phyloP scores from a whole-genome alignment of 2,329 filamentous ascomycete genomes.

The Phialophora macrospora region DNA sequence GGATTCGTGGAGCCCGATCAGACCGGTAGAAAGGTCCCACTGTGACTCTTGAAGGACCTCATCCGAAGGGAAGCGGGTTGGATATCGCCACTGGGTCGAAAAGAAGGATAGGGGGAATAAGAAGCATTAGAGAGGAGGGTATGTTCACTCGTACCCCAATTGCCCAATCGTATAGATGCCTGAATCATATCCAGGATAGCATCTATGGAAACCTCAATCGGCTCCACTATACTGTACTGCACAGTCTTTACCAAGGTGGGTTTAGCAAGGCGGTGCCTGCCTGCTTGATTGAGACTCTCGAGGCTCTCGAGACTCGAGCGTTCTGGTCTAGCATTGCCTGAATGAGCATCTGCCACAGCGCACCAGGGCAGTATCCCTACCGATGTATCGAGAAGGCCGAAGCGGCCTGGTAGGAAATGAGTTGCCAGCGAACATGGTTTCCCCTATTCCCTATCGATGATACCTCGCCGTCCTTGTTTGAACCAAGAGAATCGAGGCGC shows the following conservation, averaged over 20 bases:
- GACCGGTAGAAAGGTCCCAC: slow-evolving; percentile 43
- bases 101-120: too few species aligned
- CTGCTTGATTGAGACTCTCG: too few species aligned
- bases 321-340: too few species aligned
- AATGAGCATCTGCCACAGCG: neutral
- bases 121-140: neutral
- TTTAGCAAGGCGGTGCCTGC: too few species aligned
- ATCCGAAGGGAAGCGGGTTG: neutral
- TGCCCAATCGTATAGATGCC: neutral
- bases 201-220: too few species aligned
- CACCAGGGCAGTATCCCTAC: neutral
- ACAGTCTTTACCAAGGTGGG: too few species aligned
- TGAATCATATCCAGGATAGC: neutral
- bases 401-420: neutral
- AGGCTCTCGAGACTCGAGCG: too few species aligned
- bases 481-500: too few species aligned
- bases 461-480: too few species aligned
- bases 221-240: too few species aligned
- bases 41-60: slow-evolving; percentile 56
- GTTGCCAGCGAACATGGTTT: neutral
- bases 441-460: neutral
- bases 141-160: neutral
- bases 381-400: neutral
- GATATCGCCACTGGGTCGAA: neutral
- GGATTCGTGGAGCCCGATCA: neutral